A percentile compares a stretch with the other conserved stretches of the same genome.
These are phyloP conservation scores for Fomitopsis serialis DNA, from an alignment of 768 basidiomycete genomes.

Conservation along the genomic window DNA sequence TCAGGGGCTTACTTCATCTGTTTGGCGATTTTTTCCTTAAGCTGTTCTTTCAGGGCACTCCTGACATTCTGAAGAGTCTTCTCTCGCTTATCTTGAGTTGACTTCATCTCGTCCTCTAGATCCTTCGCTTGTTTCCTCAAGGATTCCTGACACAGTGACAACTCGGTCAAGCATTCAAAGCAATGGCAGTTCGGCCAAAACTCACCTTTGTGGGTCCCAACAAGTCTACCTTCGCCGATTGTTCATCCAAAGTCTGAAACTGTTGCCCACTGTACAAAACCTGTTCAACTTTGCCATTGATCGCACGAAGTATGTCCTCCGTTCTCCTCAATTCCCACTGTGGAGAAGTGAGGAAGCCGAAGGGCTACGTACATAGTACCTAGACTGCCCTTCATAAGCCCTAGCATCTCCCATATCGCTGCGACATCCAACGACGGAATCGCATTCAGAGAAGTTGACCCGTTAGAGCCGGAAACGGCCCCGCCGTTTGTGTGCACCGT, in stretches of 20 bases:
- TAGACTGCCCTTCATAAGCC: slow-evolving; percentile 10
- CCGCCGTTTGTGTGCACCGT: too few species aligned
- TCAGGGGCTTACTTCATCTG: slow-evolving; percentile 27
- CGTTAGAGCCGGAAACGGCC: too few species aligned
- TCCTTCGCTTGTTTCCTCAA: neutral
- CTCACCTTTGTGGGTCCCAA: slow-evolving; percentile 27
- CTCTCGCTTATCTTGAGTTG: slow-evolving; percentile 16
- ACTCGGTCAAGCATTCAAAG: too few species aligned
- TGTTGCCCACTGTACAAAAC: slow-evolving; percentile 21
- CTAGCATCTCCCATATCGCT: slow-evolving; percentile 12
- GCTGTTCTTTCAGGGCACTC: slow-evolving; percentile 20
- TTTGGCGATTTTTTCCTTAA: slow-evolving; percentile 22
- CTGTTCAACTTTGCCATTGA: neutral
- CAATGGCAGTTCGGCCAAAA: too few species aligned
- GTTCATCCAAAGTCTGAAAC: slow-evolving; percentile 27
- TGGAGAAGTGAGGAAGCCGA: neutral
- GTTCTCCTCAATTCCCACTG: neutral
- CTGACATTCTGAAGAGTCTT: slow-evolving; percentile 22
- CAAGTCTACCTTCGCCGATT: slow-evolving; percentile 23
- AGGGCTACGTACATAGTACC: slow-evolving; percentile 11
- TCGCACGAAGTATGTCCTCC: too few species aligned
- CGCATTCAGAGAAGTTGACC: neutral
- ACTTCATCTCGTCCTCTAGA: neutral
- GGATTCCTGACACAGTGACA: neutral
- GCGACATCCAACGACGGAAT: neutral